Conservation (phyloP, 495 filamentous ascomycete species). For the Trichoderma gamsii region DNA sequence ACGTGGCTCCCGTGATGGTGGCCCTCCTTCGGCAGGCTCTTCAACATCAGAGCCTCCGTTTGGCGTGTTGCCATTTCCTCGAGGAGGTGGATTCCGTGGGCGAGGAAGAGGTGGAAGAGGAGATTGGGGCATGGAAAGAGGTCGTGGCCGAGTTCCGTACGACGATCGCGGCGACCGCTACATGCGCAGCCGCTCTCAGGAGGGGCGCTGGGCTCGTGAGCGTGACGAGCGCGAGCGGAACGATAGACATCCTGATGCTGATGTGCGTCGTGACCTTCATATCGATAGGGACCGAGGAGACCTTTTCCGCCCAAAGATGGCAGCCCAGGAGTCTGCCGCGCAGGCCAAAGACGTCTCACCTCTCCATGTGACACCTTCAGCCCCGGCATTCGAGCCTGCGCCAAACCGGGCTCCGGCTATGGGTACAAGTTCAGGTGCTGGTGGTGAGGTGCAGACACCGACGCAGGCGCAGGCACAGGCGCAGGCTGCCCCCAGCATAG, state of each 20-base stretch:
- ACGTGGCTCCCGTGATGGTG: conserved; percentile 47
- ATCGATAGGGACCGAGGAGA: conserved; percentile 54
- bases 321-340: conserved; percentile 37
- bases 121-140: conserved; percentile 60
- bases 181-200: conserved; percentile 63
- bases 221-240: conserved; percentile 46
- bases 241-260: conserved; percentile 37
- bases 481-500: neutral
- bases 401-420: conserved; percentile 37
- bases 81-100: conserved; percentile 50
- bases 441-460: no score
- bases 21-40: conserved; percentile 61
- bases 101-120: conserved; percentile 51
- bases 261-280: conserved; percentile 45
- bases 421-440: conserved; percentile 10
- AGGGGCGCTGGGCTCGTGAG: conserved; percentile 51
- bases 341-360: conserved; percentile 51
- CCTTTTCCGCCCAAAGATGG: conserved; percentile 35
- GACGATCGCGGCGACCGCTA: conserved; percentile 54
- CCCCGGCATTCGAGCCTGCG: conserved; percentile 72
- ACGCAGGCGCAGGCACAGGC: no score
- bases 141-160: conserved; percentile 49
- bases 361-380: conserved; percentile 72
- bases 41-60: conserved; percentile 60
- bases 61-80: conserved; percentile 38